Conservation (phyloP, 768 basidiomycete genomes). For the Porphyrellus cyaneotinctus region DNA sequence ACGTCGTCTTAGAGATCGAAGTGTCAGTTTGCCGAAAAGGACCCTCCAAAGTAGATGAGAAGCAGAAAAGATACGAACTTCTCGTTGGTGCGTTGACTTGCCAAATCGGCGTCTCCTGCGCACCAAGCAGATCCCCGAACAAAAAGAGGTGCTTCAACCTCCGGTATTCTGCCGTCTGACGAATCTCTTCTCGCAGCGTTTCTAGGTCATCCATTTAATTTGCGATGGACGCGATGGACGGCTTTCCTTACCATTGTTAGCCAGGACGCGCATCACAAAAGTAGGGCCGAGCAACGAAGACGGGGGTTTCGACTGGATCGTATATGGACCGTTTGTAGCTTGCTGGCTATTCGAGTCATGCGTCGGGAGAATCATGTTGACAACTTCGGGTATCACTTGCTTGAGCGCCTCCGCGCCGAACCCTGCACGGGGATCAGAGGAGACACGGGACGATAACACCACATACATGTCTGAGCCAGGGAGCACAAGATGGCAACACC, state of each 20-base stretch:
- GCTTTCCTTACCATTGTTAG: constrained; percentile 5
- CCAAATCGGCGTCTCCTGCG: constrained; percentile 2
- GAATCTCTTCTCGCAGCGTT: constrained; percentile 18
- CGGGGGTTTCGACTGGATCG: neutral
- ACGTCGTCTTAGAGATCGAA: neutral
- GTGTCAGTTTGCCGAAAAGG: too few species aligned
- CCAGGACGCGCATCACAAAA: constrained; percentile 1
- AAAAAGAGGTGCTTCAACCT: constrained; percentile 16
- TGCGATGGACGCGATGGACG: too few species aligned
- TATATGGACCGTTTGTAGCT: neutral
- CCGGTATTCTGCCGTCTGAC: constrained; percentile 10
- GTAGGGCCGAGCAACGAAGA: constrained; percentile 2
- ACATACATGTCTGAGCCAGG: constrained; percentile 5
- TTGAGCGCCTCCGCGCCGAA: constrained; percentile 6
- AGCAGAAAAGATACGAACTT: neutral
- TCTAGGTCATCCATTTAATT: constrained; percentile 4
- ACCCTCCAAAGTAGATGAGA: neutral
- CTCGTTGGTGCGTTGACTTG: neutral
- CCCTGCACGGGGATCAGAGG: neutral
- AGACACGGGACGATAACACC: neutral
- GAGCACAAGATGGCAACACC: constrained; percentile 11
- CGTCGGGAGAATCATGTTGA: constrained; percentile 4
- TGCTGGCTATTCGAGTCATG: neutral
- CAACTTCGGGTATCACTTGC: neutral
- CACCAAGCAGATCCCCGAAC: constrained; percentile 5